phyloP scores from a whole-genome alignment of 2,329 filamentous ascomycete genomes.

The Colletotrichum kahawae region DNA sequence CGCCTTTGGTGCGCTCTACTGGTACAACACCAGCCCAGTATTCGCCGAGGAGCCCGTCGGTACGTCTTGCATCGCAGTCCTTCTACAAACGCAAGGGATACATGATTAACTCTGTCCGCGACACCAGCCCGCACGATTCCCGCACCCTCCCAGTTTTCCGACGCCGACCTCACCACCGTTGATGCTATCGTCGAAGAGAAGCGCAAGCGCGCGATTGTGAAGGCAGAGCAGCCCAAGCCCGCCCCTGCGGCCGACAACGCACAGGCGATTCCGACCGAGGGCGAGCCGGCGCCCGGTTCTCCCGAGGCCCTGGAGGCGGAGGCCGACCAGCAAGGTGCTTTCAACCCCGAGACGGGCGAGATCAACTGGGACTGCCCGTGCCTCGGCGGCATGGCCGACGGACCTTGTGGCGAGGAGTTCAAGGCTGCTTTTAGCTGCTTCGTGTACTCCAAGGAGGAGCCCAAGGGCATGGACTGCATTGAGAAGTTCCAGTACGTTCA shows the following conservation, averaged over 20 bases:
- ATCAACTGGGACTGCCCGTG: conserved; percentile 99
- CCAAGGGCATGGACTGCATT: conserved; percentile 97
- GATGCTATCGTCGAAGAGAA: conserved; percentile 72
- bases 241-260: conserved; percentile 21
- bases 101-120: background rate
- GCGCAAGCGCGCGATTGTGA: conserved; percentile 51
- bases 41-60: conserved; percentile 84
- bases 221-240: conserved; percentile 29
- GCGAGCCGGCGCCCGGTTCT: conserved; percentile 33
- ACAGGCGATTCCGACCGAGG: conserved; percentile 22
- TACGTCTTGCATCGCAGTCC: conserved; percentile 51
- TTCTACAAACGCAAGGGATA: conserved; percentile 5
- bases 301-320: conserved; percentile 74
- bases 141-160: conserved; percentile 57
- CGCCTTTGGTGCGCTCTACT: conserved; percentile 81
- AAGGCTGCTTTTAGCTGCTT: conserved; percentile 97
- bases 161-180: conserved; percentile 66
- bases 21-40: conserved; percentile 87
- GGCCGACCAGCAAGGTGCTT: conserved; percentile 86
- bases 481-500: conserved; percentile 89
- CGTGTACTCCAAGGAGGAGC: conserved; percentile 91
- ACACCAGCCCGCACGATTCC: conserved; percentile 35
- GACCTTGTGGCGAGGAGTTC: conserved; percentile 95
- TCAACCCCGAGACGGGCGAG: conserved; percentile 98
- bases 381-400: conserved; percentile 94